Conservation (phyloP, 768 basidiomycete species). For the Lyophyllum shimeji region DNA sequence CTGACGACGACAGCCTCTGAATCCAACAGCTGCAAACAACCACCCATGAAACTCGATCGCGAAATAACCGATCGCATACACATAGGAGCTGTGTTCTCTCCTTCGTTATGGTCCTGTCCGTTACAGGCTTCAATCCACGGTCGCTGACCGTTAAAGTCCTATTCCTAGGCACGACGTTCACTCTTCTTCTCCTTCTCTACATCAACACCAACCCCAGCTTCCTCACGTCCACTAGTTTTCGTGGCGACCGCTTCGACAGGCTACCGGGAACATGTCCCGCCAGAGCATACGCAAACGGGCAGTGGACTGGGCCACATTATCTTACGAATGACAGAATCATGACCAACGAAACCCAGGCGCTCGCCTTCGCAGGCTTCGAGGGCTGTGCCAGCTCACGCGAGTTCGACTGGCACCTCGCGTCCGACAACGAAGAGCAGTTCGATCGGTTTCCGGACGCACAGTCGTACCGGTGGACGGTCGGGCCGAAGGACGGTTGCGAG, state of each 20-base stretch:
- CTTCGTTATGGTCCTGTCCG: constrained; percentile 13
- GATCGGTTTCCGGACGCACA: constrained; percentile 53
- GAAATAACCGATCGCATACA: neutral
- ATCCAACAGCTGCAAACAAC: neutral
- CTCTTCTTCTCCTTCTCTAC: constrained; percentile 24
- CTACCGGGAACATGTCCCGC: constrained; percentile 27
- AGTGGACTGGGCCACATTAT: constrained; percentile 36
- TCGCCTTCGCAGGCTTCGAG: constrained; percentile 53
- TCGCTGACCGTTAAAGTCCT: constrained; percentile 20
- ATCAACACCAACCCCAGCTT: constrained; percentile 19
- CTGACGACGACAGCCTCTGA: neutral
- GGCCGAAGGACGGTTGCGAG: constrained; percentile 36
- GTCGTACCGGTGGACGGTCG: constrained; percentile 55
- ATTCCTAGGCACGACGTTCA: constrained; percentile 17
- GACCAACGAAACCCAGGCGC: constrained; percentile 40
- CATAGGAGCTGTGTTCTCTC: neutral
- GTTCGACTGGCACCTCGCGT: constrained; percentile 61
- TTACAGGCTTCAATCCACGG: constrained; percentile 20
- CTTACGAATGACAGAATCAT: constrained; percentile 34
- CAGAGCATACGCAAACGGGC: constrained; percentile 30
- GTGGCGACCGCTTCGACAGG: constrained; percentile 1
- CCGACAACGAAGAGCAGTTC: constrained; percentile 47
- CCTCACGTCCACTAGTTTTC: constrained; percentile 5
- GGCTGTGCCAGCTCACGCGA: constrained; percentile 67
- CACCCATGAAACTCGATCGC: neutral